phyloP scores from a whole-genome alignment of 2,329 filamentous ascomycete species.

The Arthrobotrys sinensis region DNA sequence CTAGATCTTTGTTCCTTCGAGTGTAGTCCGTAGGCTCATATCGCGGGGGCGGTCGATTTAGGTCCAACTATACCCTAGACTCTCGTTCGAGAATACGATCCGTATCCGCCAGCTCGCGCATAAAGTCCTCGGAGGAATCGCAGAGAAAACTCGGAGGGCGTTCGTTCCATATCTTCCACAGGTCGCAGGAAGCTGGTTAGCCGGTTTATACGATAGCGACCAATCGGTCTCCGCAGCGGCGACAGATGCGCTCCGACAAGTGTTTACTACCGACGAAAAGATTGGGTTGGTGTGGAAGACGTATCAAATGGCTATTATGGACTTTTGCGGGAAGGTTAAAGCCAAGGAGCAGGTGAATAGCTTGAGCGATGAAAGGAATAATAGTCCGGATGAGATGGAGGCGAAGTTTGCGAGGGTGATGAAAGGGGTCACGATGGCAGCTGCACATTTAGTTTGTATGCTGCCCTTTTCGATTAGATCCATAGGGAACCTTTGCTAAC shows the following conservation, averaged over 20 bases:
- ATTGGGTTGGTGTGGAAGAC: slow-evolving; percentile 81
- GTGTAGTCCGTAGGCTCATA: slow-evolving; percentile 4
- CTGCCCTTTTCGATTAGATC: background rate
- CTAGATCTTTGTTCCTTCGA: background rate
- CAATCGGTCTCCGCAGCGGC: slow-evolving; percentile 82
- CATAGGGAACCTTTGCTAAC: slow-evolving; percentile 64
- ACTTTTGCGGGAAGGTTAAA: slow-evolving; percentile 84
- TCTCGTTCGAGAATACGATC: slow-evolving; percentile 89
- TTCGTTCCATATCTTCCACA: slow-evolving; percentile 84
- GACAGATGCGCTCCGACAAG: slow-evolving; percentile 79
- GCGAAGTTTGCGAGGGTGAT: slow-evolving; percentile 87
- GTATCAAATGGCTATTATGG: slow-evolving; percentile 84
- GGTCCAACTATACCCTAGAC: slow-evolving; percentile 88
- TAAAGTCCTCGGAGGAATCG: slow-evolving; percentile 77
- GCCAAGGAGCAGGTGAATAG: slow-evolving; percentile 83
- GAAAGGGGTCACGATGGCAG: slow-evolving; percentile 73
- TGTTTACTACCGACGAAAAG: slow-evolving; percentile 87
- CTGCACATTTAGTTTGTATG: slow-evolving; percentile 72
- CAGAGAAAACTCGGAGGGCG: slow-evolving; percentile 78
- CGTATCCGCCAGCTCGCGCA: slow-evolving; percentile 91
- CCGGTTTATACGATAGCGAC: slow-evolving; percentile 89
- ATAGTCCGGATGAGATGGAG: slow-evolving; percentile 85
- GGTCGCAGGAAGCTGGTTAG: slow-evolving; percentile 90
- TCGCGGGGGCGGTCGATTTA: slow-evolving; percentile 67
- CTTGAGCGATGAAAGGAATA: slow-evolving; percentile 89